Evolutionary conservation across 2,329 filamentous ascomycete genomes (phyloP), one percentile per base, ranked within the genome.

Genomic region (Coleophoma crateriformis): DNA sequence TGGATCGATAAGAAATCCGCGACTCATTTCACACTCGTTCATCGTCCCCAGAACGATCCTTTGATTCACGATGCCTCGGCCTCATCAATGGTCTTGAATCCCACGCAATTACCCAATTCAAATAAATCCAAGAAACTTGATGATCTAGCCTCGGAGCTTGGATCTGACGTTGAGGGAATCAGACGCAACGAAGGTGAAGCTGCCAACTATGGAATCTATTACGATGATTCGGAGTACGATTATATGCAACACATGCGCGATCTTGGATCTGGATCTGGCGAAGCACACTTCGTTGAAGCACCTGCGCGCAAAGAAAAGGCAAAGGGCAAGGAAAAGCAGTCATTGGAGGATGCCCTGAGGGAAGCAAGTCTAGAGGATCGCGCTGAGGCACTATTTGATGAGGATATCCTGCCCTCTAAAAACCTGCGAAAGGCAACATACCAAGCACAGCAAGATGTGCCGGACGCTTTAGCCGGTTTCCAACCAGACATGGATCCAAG

Each of bases 181-280:
- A 84, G 91, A 59, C 79, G 82, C 50, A 97, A 99, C 67, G 94
- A 99, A 70, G 95, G 95, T 61, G 91, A 99, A 71, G 94, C 95
- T 8, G 94, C 95, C 58, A 88, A 88, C 67, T 83, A 96, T 69
- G 94, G 94, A 56, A 82, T 99, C 56, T 99, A 88, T 75, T 99
- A 79, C 68, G 95, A 99, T 69, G 94, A 99, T 70, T 87, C 88
- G 56, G 81, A 89, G 64, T 99, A 99, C 71, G 94, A 99, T 70
- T 99, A 99, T 72, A 99, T 99, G 94, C 94, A 99, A 69, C 94
- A 99, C 70, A 75, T 99, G 77, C 87, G 90, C 49, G 94, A 97
- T 61, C 73, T 99, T n/a, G 85, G 85, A 50, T 69, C 74, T 40
- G 89, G 75, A 3, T 64, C 64, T 2, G 88, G 88, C 32, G 85